A percentile compares a stretch with the other conserved stretches of the same genome.
Evolutionary conservation across 257 asterid genomes (phyloP).

Genomic region (Eucommia ulmoides): DNA sequence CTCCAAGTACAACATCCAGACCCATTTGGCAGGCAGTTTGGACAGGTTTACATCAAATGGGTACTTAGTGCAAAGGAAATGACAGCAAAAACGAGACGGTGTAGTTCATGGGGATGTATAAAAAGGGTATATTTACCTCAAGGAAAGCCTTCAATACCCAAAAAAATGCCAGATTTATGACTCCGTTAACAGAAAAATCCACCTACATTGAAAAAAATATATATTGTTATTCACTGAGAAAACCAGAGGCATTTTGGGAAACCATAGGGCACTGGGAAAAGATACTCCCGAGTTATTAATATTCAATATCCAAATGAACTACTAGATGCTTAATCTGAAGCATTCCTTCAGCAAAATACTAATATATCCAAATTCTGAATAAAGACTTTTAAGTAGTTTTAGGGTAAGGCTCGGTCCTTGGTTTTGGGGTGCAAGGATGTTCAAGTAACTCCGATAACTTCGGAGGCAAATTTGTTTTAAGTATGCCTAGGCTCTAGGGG

Average conservation of each 20-base stretch:
- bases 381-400: no score
- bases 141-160: conserved; percentile 89
- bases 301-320: neutral
- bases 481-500: no score
- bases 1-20: no score
- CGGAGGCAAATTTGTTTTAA: no score
- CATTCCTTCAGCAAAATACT: neutral
- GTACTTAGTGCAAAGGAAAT: neutral
- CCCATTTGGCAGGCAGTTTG: no score
- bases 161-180: conserved; percentile 65
- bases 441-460: no score
- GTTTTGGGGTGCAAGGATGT: no score
- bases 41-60: no score
- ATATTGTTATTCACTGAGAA: neutral
- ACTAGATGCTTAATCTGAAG: neutral
- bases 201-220: conserved; percentile 36
- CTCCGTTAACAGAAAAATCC: conserved; percentile 82
- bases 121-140: conserved; percentile 38
- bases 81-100: no score
- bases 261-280: neutral
- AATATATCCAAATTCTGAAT: neutral
- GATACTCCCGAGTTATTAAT: neutral
- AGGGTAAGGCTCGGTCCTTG: no score
- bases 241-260: conserved; percentile 1
- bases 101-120: no score